Base-by-base conservation (phyloP, 2,329 filamentous ascomycete species). In the Penicillium hesseltinei region DNA sequence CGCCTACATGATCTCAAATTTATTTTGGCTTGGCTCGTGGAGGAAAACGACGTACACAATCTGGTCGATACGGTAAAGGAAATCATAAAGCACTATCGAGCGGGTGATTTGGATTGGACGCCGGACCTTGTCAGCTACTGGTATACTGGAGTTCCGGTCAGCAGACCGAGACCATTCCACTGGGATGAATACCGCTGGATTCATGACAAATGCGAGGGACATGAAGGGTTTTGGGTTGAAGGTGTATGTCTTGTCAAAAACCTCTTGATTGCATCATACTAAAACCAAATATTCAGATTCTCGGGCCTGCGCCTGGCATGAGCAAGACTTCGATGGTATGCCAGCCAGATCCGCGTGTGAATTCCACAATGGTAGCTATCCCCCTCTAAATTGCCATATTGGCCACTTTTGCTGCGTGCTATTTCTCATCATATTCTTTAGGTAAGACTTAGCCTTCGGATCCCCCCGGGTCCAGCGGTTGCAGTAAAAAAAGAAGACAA, bases 171-270 rank as follows among this genome's bases (percentile, higher is more conserved):
- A 21, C 33, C 39, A 10, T 56, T 56, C 25, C 5, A 40, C 9
- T 56, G 47, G 54, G 47, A 40, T 25, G 54, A 56, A 44, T 56
- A 33, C 13, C 23, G 19, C 10, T 11, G 13, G 9, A 10, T 51
- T 17, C 49, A 51, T 19, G 33, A 50, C 15, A 31, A 33, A 25
- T 13, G 10, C 4, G 8, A 54, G 9, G 51, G 31, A 21, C 31
- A 56, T 17, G 13, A 21, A 25, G 47, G 47, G 15, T 56, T 56
- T 19, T 56, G 54, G 54, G 48, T 51, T 2, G 54, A 56, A 56
- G 47, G 54, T n/a, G 54, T 56, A 27, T 38, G 52, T 54, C 4
- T 27, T 15, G 5, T 2, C 19, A 7, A 8, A 17, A 3, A 0
- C 9, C 9, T 5, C 9, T 25, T n/a, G 19, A 33, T 27, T 36